Conservation (phyloP, 2,329 filamentous ascomycete genomes). For the Venturia carpophila region DNA sequence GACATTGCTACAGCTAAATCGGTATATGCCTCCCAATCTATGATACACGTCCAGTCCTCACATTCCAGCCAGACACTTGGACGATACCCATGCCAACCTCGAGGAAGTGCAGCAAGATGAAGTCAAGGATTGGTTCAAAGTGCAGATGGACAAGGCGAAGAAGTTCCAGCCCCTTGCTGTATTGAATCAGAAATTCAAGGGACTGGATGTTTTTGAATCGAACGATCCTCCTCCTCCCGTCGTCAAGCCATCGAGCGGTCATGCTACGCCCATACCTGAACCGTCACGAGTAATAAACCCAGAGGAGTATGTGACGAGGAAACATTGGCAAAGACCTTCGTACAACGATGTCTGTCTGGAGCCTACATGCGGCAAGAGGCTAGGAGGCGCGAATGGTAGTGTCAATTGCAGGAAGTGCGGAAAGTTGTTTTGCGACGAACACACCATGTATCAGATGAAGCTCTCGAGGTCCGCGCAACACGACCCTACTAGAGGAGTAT, state of each 20-base stretch:
- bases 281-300: conserved; percentile 52
- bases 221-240: conserved; percentile 50
- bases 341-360: conserved; percentile 77
- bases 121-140: conserved; percentile 94
- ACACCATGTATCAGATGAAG: conserved; percentile 99
- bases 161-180: conserved; percentile 85
- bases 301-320: conserved; percentile 78
- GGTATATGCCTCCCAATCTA: conserved; percentile 22
- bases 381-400: conserved; percentile 66
- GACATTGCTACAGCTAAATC: conserved; percentile 83
- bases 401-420: conserved; percentile 92
- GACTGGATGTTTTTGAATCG: conserved; percentile 87
- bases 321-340: conserved; percentile 78
- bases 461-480: conserved; percentile 80
- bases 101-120: conserved; percentile 85
- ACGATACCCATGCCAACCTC: conserved; percentile 84
- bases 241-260: conserved; percentile 28
- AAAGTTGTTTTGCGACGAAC: conserved; percentile 88
- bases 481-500: conserved; percentile 81
- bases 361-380: conserved; percentile 69
- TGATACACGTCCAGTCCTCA: conserved; percentile 17
- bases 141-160: conserved; percentile 87
- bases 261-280: conserved; percentile 27
- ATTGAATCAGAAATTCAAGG: conserved; percentile 88
- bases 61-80: conserved; percentile 54